A percentile compares a stretch with the other conserved stretches of the same genome.
Conservation (phyloP, 805 yeast genomes). For the Yarrowia sp. region DNA sequence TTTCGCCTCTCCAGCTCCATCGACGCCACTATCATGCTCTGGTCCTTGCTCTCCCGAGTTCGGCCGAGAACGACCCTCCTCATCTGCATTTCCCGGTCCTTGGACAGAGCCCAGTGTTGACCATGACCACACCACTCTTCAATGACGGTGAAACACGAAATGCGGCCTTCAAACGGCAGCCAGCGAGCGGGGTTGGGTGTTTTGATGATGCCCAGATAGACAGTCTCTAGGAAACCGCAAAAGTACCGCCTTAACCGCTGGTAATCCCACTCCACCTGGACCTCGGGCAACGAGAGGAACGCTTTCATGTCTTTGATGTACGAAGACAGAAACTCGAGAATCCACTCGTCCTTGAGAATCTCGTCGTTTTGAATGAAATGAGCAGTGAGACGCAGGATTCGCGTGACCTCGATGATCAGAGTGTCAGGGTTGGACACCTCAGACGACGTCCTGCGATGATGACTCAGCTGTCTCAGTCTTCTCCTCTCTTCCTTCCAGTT, state of each 20-base stretch:
- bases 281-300: constrained; percentile 61
- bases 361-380: constrained; percentile 61
- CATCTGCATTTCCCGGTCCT: constrained; percentile 72
- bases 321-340: constrained; percentile 65
- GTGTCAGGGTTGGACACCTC: constrained; percentile 34
- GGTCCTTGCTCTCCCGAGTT: constrained; percentile 51
- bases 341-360: constrained; percentile 70
- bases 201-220: constrained; percentile 55
- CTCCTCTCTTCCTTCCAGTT: constrained; percentile 56
- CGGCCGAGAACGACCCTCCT: constrained; percentile 51
- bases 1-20: constrained; percentile 80
- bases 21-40: constrained; percentile 62
- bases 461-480: constrained; percentile 5
- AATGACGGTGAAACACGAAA: constrained; percentile 78
- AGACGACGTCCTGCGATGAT: constrained; percentile 13
- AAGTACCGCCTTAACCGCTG: constrained; percentile 84
- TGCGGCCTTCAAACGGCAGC: constrained; percentile 86
- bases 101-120: constrained; percentile 62
- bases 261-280: constrained; percentile 71
- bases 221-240: constrained; percentile 78
- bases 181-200: constrained; percentile 56
- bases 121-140: constrained; percentile 98
- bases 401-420: constrained; percentile 76
- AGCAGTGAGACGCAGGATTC: constrained; percentile 73
- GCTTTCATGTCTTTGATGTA: constrained; percentile 68